Evolutionary conservation across 2,329 filamentous ascomycete genomes (phyloP).

Genomic region (Fusarium sororula): DNA sequence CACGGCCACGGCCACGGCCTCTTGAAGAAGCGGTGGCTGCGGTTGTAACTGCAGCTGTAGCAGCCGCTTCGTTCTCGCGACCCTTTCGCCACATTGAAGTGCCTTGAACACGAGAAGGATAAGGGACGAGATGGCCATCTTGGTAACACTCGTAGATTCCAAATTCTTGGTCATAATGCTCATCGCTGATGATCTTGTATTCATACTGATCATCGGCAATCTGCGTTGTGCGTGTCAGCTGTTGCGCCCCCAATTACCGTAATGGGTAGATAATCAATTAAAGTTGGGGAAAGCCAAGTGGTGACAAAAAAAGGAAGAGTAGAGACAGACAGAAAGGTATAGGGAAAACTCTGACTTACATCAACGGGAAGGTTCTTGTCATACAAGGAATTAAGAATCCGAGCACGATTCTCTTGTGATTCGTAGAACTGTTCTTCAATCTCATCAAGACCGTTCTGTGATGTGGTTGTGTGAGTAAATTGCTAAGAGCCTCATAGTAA

Average conservation of each 20-base stretch:
- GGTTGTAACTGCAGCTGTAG: constrained; percentile 43
- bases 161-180: constrained; percentile 55
- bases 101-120: constrained; percentile 54
- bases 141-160: constrained; percentile 54
- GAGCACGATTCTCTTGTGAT: constrained; percentile 56
- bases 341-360: constrained; percentile 51
- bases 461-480: constrained; percentile 24
- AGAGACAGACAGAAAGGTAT: constrained; percentile 17
- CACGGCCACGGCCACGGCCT: constrained; percentile 47
- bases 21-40: constrained; percentile 41
- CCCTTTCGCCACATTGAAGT: constrained; percentile 54
- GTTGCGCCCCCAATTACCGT: constrained; percentile 13
- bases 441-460: constrained; percentile 52
- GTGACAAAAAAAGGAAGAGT: constrained; percentile 4
- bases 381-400: constrained; percentile 56
- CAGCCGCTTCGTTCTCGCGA: constrained; percentile 51
- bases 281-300: constrained; percentile 32
- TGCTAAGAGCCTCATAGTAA: constrained; percentile 33
- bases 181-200: constrained; percentile 56
- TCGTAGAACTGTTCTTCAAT: constrained; percentile 55
- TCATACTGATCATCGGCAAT: constrained; percentile 56
- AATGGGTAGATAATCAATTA: constrained; percentile 8
- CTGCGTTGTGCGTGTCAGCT: constrained; percentile 42
- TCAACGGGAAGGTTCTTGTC: constrained; percentile 57
- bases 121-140: constrained; percentile 56